Evolutionary conservation across 352 stramenopile genomes (phyloP).

Genomic region (Pythium phragmiticola): DNA sequence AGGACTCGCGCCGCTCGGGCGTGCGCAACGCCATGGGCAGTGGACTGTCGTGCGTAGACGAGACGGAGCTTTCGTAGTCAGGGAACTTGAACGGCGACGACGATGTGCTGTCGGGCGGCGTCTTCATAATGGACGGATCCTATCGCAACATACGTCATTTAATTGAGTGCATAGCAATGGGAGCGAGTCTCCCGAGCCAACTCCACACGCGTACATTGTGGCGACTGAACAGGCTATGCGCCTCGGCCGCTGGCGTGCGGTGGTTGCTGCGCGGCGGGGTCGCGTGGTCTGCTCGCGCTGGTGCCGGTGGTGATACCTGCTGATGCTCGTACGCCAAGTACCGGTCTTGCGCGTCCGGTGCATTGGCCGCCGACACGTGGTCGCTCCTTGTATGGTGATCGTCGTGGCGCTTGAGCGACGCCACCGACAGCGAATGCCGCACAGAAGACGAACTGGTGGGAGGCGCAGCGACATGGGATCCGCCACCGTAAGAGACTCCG

Average conservation of each 20-base stretch:
- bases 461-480: background rate
- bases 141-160: slow-evolving; percentile 3
- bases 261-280: slow-evolving; percentile 17
- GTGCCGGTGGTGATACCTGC: background rate
- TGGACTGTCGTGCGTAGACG: slow-evolving; percentile 16
- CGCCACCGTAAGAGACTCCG: slow-evolving; percentile 8
- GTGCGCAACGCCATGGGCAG: background rate
- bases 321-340: slow-evolving; percentile 29
- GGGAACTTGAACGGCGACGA: slow-evolving; percentile 31
- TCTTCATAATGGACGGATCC: slow-evolving; percentile 25
- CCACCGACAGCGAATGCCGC: slow-evolving; percentile 17
- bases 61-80: slow-evolving; percentile 24
- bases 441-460: background rate
- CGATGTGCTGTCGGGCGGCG: slow-evolving; percentile 22
- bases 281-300: background rate
- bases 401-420: slow-evolving; percentile 22
- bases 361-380: slow-evolving; percentile 12
- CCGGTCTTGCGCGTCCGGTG: slow-evolving; percentile 16
- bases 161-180: background rate
- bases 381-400: slow-evolving; percentile 11
- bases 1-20: background rate
- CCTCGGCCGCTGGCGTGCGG: slow-evolving; percentile 3
- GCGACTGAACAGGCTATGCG: slow-evolving; percentile 21
- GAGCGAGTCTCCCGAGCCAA: background rate
- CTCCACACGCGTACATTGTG: slow-evolving; percentile 20